Evolutionary conservation across 495 filamentous ascomycete genomes (phyloP), one percentile per base, ranked within the genome.

Genomic region (Penicillium egyptiacum): DNA sequence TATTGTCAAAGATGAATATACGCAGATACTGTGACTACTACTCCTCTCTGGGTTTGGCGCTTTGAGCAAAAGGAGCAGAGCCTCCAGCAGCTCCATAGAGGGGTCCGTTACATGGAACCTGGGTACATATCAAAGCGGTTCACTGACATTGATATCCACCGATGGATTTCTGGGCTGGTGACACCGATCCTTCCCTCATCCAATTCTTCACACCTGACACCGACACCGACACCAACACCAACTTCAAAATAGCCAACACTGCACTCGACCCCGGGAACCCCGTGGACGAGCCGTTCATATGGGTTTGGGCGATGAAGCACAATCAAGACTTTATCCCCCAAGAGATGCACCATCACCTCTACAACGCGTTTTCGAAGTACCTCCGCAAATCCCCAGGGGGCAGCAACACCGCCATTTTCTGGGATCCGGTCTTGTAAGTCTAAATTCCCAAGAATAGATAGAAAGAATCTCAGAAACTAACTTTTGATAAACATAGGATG

Each of bases 91-190:
- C 4, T 51, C 3, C 16, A 40, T 35, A 17, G 9, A 16, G 22
- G 19, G 4, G 35, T 51, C 35, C 2, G 7, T 9, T 2, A 28
- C 14, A 17, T 40, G 45, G 26, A 20, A 5, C 45, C 26, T 30
- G 26, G 17, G 19, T 48, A 28, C 17, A 48, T 31, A 4, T 5
- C 45, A 10, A 48, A 31, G n/a, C 8, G 31, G 8, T 12, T 1
- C n/a, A 1, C 2, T 4, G 16, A 28, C 14, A 19, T 51, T n/a
- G 37, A 28, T 2, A n/a, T 51, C 49, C 49, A 51, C 37, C 16
- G 37, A 51, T 51, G 49, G 35, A 51, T 17, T 51, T 51, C 22
- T 23, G 16, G 22, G 41, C 23, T n/a, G 49, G 49, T 10, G 35
- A 37, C 4, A 51, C 49, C 33, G 33, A 37, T 3, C 25, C 35